phyloP scores from a whole-genome alignment of 2,329 filamentous ascomycete species.

The Ascochyta pisi region DNA sequence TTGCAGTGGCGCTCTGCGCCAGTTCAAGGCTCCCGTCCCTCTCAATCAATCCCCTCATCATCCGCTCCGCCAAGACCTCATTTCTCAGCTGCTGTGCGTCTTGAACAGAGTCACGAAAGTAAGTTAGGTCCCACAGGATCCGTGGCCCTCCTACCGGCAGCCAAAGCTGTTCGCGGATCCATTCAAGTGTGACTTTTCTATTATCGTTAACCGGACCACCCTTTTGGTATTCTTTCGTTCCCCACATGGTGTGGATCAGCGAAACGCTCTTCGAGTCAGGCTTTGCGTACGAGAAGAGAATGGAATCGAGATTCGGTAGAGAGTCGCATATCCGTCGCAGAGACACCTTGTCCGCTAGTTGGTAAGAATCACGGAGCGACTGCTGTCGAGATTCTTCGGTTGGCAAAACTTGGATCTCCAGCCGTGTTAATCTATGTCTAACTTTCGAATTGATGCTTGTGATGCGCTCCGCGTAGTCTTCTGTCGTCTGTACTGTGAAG shows the following conservation, averaged over 20 bases:
- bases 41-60: background rate
- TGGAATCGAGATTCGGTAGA: constrained; percentile 13
- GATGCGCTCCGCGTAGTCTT: constrained; percentile 12
- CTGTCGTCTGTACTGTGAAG: background rate
- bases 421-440: constrained; percentile 16
- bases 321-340: constrained; percentile 17
- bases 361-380: background rate
- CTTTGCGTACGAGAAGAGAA: constrained; percentile 12
- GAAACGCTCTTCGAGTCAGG: background rate
- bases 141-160: background rate
- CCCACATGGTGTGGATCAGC: background rate
- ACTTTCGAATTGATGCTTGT: constrained; percentile 15
- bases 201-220: background rate
- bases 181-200: background rate
- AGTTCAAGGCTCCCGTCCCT: constrained; percentile 1
- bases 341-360: background rate
- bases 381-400: constrained; percentile 2
- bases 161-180: background rate
- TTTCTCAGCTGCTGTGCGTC: background rate
- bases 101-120: background rate
- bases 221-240: background rate
- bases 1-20: constrained; percentile 3
- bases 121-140: constrained; percentile 8
- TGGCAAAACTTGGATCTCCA: constrained; percentile 23
- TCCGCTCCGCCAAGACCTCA: background rate